Conservation (phyloP, 202 grass and related monocot species). For the Digitaria exilis region DNA sequence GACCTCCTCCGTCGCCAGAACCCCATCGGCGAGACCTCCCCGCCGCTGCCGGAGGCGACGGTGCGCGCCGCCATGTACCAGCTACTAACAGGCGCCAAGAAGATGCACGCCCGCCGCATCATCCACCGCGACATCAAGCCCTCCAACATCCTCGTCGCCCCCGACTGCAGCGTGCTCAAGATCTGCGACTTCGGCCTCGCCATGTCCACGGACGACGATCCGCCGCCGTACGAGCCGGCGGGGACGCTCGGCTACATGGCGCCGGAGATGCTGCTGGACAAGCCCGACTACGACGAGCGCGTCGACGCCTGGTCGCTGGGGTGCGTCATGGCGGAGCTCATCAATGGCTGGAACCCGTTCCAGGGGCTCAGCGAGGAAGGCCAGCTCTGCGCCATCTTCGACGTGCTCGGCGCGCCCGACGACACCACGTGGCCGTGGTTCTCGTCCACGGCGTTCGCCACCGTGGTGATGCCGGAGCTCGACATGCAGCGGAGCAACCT, state of each 20-base stretch:
- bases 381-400: slow-evolving; percentile 31
- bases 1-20: background rate
- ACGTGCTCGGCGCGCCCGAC: background rate
- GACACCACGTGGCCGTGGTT: background rate
- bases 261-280: slow-evolving; percentile 35
- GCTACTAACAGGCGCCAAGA: slow-evolving; percentile 15
- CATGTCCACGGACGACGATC: background rate
- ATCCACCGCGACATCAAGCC: slow-evolving; percentile 46
- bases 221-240: background rate
- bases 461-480: background rate
- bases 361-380: background rate
- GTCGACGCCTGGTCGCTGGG: slow-evolving; percentile 46
- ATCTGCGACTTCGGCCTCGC: slow-evolving; percentile 48
- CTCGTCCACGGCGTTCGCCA: background rate
- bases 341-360: slow-evolving; percentile 16
- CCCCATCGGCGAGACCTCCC: background rate
- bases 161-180: slow-evolving; percentile 4
- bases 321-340: slow-evolving; percentile 47
- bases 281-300: slow-evolving; percentile 30
- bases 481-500: background rate
- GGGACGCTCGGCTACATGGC: slow-evolving; percentile 39
- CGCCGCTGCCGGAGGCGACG: slow-evolving; percentile 13
- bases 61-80: slow-evolving; percentile 34
- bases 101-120: slow-evolving; percentile 35
- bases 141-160: slow-evolving; percentile 29